Evolutionary conservation across 1,139 yeast genomes (phyloP), one percentile per base, ranked within the genome.

Genomic region (Meyerozyma athensensis): DNA sequence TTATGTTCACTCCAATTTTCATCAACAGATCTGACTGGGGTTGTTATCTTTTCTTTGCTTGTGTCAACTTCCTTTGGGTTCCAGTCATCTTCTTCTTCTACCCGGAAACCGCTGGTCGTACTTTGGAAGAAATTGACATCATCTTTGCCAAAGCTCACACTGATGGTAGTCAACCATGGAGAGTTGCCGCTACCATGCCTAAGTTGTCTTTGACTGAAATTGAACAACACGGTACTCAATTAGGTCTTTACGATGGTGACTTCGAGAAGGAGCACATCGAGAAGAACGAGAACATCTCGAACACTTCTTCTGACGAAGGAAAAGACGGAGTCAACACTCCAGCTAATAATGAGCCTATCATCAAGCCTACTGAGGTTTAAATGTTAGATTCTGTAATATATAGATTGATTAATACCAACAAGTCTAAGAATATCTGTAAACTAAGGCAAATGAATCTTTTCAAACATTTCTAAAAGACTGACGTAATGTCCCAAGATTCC

Each of bases 401-500:
- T 28, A 28, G 32, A 28, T 28, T 28, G 32, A 28, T 28, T 28
- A 28, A 28, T 28, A 28, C 32, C 32, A 9, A 28, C 19, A 17
- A 18, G n/a, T n/a, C n/a, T 28, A 10, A 9, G 20, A 12, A 28
- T 16, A 16, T 10, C n/a, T n/a, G n/a, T n/a, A n/a, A n/a, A n/a
- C n/a, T n/a, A n/a, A n/a, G n/a, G n/a, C 13, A 23, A 33, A 16
- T 14, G 42, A 33, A 56, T 49, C 31, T 47, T 47, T 30, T 58
- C 62, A 46, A 82, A 81, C 82, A 89, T 81, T 42, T 77, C 80
- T 45, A 86, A 66, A 20, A 87, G 68, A 19, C 94, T 89, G 39
- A 68, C 65, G 58, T 90, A 92, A 59, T 90, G 97, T 26, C 94
- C 95, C 41, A 86, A 63, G 18, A 89, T 79, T 2, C 98, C 98